Base-by-base conservation (phyloP, 2,329 filamentous ascomycete genomes). In the Colletotrichum chrysophilum region DNA sequence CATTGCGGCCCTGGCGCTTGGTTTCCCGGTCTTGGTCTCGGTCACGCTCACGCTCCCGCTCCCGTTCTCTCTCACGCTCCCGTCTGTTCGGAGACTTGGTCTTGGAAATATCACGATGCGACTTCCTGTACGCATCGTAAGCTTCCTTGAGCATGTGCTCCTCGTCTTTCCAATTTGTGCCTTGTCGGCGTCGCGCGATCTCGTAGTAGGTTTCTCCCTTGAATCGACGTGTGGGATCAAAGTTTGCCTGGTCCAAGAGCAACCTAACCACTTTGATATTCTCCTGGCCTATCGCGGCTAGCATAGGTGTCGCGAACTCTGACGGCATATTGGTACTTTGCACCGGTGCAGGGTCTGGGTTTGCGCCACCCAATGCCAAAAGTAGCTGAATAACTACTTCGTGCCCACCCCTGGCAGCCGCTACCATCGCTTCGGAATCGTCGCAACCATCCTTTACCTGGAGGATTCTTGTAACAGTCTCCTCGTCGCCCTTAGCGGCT, bases 131-230 rank as follows among this genome's bases (percentile, higher is more conserved):
- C 34, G 91, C 90, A 73, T 96, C 93, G 78, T 93, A 96, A 5
- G 94, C 91, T 52, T 93, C 90, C 82, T 96, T 96, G 65, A 99
- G 85, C 71, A 97, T 87, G 58, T 95, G 91, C 78, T 94, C 93
- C 83, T 99, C 97, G 77, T 96, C 93, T 82, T 96, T 93, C 95
- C 96, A 98, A 76, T 95, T 94, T 9, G 96, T 95, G 0, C 97
- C 96, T 78, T 93, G 93, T 55, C 95, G 92, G 64, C 95, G 93
- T 79, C 94, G 91, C 3, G 97, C 95, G 76, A 98, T 93, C 78
- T 99, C 96, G 80, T 92, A 94, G 83, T 98, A 99, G 0, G 94
- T 93, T 79, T 94, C 92, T 26, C 95, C 95, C 79, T 93, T 93
- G 79, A 93, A 93, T 30, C 93, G 90, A 73, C 94, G 92, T 1